These are phyloP conservation scores for Cordyceps cateniannulata DNA, from an alignment of 2,329 filamentous ascomycete genomes.

Conservation along the genomic window DNA sequence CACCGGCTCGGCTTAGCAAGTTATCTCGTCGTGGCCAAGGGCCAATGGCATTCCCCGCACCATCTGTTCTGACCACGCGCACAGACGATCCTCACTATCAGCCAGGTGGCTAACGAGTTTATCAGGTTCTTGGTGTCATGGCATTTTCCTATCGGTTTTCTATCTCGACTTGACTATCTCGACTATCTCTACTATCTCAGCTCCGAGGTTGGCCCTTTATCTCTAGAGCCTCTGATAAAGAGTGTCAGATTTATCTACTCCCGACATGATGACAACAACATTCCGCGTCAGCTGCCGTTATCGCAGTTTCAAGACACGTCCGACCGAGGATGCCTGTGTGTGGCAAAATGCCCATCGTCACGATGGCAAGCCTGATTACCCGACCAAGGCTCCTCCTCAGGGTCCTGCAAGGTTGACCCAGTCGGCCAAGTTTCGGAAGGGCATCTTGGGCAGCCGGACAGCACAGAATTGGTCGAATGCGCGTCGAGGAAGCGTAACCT, in stretches of 20 bases:
- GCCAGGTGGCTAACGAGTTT: not conserved
- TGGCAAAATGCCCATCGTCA: constrained; percentile 8
- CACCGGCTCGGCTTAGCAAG: constrained; percentile 28
- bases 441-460: not conserved
- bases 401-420: not conserved
- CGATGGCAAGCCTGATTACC: not conserved
- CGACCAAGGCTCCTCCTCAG: not conserved
- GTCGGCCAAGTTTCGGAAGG: constrained; percentile 1
- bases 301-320: not conserved
- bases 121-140: not conserved
- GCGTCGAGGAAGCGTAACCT: not conserved
- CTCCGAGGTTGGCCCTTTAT: not conserved
- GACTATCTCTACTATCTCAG: not conserved
- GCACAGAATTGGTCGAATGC: too few relatives aligned
- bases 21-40: constrained; percentile 41
- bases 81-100: not conserved
- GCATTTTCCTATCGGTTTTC: not conserved
- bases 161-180: constrained; percentile 1
- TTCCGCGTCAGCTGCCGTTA: constrained; percentile 4
- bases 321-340: not conserved
- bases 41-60: constrained; percentile 18
- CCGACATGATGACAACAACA: not conserved
- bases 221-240: not conserved
- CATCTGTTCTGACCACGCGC: not conserved
- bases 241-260: not conserved